phyloP scores from a whole-genome alignment of 2,329 filamentous ascomycete genomes.

The Pseudogymnoascus destructans region DNA sequence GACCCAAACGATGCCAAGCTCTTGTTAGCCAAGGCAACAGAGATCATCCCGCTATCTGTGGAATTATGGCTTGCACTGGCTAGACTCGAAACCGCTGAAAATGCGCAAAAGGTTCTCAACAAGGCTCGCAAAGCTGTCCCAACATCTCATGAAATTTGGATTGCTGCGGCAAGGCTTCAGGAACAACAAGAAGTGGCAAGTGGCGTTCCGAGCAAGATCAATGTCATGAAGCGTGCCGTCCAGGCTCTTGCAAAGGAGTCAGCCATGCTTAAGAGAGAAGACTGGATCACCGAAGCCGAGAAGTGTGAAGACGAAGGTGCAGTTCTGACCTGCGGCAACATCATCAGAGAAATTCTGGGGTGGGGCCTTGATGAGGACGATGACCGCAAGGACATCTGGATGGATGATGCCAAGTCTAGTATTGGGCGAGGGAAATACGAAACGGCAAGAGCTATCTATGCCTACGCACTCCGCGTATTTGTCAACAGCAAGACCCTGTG shows the following conservation, averaged over 20 bases:
- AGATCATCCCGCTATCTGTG: slow-evolving; percentile 85
- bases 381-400: slow-evolving; percentile 89
- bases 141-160: slow-evolving; percentile 91
- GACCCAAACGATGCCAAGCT: slow-evolving; percentile 77
- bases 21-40: slow-evolving; percentile 84
- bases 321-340: slow-evolving; percentile 71
- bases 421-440: slow-evolving; percentile 73
- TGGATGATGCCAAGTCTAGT: slow-evolving; percentile 77
- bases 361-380: slow-evolving; percentile 94
- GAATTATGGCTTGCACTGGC: slow-evolving; percentile 93
- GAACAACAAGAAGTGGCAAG: slow-evolving; percentile 77
- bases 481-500: slow-evolving; percentile 78
- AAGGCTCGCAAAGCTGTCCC: slow-evolving; percentile 87
- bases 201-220: slow-evolving; percentile 65
- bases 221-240: slow-evolving; percentile 89
- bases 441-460: slow-evolving; percentile 86
- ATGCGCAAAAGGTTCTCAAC: slow-evolving; percentile 90
- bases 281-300: slow-evolving; percentile 93
- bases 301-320: slow-evolving; percentile 89
- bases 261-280: slow-evolving; percentile 93
- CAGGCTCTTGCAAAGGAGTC: slow-evolving; percentile 80
- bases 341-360: slow-evolving; percentile 83
- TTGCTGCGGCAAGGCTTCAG: slow-evolving; percentile 81
- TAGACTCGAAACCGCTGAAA: slow-evolving; percentile 75
- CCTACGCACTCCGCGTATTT: slow-evolving; percentile 80